These are phyloP conservation scores for Saturnispora saitoi DNA, from an alignment of 805 yeast genomes.

Conservation along the genomic window DNA sequence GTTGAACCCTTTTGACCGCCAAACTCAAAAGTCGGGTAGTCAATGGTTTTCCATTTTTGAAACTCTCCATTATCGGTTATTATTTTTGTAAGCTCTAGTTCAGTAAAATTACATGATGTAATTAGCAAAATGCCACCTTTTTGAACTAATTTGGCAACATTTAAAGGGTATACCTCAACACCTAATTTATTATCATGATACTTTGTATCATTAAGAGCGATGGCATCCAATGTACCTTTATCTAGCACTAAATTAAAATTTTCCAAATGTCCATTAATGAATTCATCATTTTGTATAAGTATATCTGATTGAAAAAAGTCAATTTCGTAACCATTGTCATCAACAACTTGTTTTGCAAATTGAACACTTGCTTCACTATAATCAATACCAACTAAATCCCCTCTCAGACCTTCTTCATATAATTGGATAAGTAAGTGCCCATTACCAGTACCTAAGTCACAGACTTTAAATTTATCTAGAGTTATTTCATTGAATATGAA, in stretches of 20 bases:
- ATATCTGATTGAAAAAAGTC: constrained; percentile 65
- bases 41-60: constrained; percentile 53
- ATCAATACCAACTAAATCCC: constrained; percentile 67
- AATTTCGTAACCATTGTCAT: constrained; percentile 30
- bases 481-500: constrained; percentile 50
- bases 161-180: constrained; percentile 52
- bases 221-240: constrained; percentile 96
- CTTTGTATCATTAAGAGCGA: constrained; percentile 65
- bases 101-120: constrained; percentile 93
- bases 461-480: constrained; percentile 26
- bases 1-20: constrained; percentile 88
- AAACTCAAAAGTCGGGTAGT: constrained; percentile 77
- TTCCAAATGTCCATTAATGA: constrained; percentile 23
- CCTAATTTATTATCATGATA: constrained; percentile 40
- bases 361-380: constrained; percentile 74
- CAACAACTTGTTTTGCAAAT: constrained; percentile 59
- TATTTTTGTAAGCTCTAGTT: constrained; percentile 55
- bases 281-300: constrained; percentile 33
- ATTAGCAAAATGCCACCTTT: constrained; percentile 56
- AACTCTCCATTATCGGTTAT: constrained; percentile 38
- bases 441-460: constrained; percentile 94
- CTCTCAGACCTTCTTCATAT: constrained; percentile 45
- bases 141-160: constrained; percentile 49
- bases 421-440: constrained; percentile 79
- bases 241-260: constrained; percentile 73